These are phyloP conservation scores for Zanthoxylum bungeanum DNA, from an alignment of 345 rosid genomes.

Conservation along the genomic window DNA sequence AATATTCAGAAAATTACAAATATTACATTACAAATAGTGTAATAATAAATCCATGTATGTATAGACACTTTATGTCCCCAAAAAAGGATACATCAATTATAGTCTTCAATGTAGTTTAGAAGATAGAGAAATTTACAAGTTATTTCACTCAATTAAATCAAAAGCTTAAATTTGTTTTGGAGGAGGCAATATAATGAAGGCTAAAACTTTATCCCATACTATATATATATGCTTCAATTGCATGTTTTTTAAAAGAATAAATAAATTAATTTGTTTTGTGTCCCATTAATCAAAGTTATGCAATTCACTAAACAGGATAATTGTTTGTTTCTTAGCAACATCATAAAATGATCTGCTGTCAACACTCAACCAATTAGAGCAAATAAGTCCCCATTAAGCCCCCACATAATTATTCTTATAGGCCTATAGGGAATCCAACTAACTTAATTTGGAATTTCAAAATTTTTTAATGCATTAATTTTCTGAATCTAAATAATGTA, in stretches of 20 bases:
- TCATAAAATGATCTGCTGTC: not conserved
- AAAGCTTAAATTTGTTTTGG: not conserved
- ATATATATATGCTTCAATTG: not conserved
- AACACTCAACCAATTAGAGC: not conserved
- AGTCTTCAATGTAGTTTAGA: not conserved
- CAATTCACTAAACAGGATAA: not conserved
- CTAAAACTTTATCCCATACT: not conserved
- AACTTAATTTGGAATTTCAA: not conserved
- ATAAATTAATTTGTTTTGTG: not conserved
- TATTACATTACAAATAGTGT: not conserved
- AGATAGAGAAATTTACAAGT: not conserved
- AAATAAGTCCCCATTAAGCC: not conserved
- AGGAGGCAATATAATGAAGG: not conserved
- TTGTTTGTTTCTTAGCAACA: not conserved
- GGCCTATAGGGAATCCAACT: not conserved
- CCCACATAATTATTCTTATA: not conserved
- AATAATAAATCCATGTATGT: not conserved
- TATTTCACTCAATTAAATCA: not conserved
- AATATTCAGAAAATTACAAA: no score
- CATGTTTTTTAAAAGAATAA: not conserved
- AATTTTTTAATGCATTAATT: not conserved
- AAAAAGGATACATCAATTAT: not conserved
- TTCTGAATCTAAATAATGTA: no score
- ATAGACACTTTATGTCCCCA: not conserved
- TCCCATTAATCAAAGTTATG: not conserved